phyloP scores from a whole-genome alignment of 2,329 filamentous ascomycete genomes.

The Ophiocordyceps australis region DNA sequence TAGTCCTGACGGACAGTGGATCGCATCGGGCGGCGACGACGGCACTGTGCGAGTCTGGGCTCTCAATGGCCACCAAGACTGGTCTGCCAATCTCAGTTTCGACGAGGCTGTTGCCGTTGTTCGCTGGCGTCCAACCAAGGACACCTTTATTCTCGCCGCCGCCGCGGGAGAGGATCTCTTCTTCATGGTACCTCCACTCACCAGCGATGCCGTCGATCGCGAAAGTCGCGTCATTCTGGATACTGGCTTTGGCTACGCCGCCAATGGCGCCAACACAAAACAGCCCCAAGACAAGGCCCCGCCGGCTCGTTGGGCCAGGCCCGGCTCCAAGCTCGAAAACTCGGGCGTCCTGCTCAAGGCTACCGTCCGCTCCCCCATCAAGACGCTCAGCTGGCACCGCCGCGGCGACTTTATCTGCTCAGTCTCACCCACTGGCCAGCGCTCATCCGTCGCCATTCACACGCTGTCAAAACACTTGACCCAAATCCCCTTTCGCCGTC shows the following conservation, averaged over 20 bases:
- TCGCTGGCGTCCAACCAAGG: conserved; percentile 73
- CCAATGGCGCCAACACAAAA: conserved; percentile 22
- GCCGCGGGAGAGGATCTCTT: conserved; percentile 73
- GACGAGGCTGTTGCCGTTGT: conserved; percentile 73
- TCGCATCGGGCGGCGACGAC: conserved; percentile 89
- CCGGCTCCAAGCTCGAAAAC: conserved; percentile 53
- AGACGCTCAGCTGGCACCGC: conserved; percentile 84
- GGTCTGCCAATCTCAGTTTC: conserved; percentile 61
- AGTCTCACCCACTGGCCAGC: conserved; percentile 64
- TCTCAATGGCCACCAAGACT: conserved; percentile 74
- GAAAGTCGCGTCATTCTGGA: conserved; percentile 62
- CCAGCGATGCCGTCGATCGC: conserved; percentile 56
- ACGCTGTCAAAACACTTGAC: conserved; percentile 89
- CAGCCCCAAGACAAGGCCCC: conserved; percentile 47
- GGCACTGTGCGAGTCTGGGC: conserved; percentile 87
- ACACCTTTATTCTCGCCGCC: conserved; percentile 65
- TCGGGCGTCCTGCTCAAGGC: conserved; percentile 65
- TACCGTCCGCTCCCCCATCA: conserved; percentile 64
- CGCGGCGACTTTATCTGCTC: conserved; percentile 89
- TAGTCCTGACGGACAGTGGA: conserved; percentile 68
- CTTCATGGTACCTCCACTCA: conserved; percentile 60
- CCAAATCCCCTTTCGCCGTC: conserved; percentile 75
- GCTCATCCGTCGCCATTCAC: conserved; percentile 78
- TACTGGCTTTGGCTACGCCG: conserved; percentile 85
- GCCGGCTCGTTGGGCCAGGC: conserved; percentile 68